These are phyloP conservation scores for Chlorella sp. DNA, from an alignment of 139 green algal genomes.

Conservation along the genomic window DNA sequence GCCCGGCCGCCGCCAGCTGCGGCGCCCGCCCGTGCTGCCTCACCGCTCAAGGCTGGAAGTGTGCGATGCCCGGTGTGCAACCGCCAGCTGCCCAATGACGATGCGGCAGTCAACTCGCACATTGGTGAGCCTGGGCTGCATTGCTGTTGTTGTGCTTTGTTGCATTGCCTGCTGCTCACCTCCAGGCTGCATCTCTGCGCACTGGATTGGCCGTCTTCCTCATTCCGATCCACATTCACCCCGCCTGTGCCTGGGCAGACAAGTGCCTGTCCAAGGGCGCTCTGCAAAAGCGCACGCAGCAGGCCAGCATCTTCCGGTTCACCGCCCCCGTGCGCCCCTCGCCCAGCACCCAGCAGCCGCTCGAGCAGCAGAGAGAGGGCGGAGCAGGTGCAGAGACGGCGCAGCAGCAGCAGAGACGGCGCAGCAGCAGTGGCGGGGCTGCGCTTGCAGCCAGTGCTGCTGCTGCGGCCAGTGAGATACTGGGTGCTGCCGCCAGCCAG, in stretches of 20 bases:
- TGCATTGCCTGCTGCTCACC: not conserved
- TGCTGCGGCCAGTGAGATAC: not conserved
- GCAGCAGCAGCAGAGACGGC: conserved; percentile 7
- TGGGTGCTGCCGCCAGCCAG: not conserved
- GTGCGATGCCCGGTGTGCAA: conserved; percentile 36
- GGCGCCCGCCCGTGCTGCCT: not conserved
- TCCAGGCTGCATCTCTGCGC: not conserved
- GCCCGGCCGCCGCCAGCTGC: not conserved
- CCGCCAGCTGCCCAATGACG: not conserved
- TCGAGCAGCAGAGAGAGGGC: not conserved
- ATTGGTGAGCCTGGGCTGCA: not conserved
- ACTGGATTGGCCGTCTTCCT: too few relatives aligned
- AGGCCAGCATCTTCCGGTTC: conserved; percentile 31
- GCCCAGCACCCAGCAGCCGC: not conserved
- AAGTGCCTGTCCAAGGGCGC: conserved; percentile 33
- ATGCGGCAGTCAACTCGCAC: conserved; percentile 21
- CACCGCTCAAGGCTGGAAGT: not conserved
- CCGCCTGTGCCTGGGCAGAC: conserved; percentile 15
- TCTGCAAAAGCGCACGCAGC: conserved; percentile 15
- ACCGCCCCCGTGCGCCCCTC: not conserved
- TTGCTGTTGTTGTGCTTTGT: not conserved
- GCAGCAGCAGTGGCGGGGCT: not conserved
- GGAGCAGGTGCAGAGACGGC: not conserved
- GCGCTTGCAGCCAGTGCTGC: conserved; percentile 3
- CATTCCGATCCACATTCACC: too few relatives aligned